phyloP scores from a whole-genome alignment of 2,329 filamentous ascomycete genomes.

The Penicillium sp. region DNA sequence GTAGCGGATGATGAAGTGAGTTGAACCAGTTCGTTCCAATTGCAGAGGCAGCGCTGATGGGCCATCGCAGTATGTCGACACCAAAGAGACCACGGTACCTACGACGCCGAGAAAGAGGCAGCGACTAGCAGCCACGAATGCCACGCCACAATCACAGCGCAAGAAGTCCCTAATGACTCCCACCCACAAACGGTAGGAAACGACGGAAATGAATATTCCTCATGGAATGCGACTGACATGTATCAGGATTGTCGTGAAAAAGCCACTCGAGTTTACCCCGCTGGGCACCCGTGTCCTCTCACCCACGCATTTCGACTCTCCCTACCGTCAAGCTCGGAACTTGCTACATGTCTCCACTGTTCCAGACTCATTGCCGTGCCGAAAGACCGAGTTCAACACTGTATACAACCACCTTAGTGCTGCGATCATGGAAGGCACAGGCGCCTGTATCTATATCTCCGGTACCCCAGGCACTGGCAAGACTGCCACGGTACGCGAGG shows the following conservation, averaged over 20 bases:
- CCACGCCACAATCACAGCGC: conserved; percentile 42
- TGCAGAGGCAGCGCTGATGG: conserved; percentile 4
- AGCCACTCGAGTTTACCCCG: conserved; percentile 90
- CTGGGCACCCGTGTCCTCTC: conserved; percentile 84
- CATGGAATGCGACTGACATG: conserved; percentile 18
- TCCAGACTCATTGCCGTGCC: conserved; percentile 81
- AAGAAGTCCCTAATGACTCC: conserved; percentile 55
- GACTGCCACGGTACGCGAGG: conserved; percentile 94
- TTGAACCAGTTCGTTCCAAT: neutral
- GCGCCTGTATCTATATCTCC: conserved; percentile 97
- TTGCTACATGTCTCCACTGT: conserved; percentile 92
- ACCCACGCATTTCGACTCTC: conserved; percentile 70
- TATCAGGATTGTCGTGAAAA: conserved; percentile 67
- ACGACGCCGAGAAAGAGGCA: conserved; percentile 58
- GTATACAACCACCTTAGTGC: conserved; percentile 93
- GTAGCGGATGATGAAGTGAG: conserved; percentile 38
- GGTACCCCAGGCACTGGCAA: conserved; percentile 98
- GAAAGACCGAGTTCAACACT: conserved; percentile 84
- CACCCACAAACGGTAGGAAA: conserved; percentile 57
- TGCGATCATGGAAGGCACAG: conserved; percentile 88
- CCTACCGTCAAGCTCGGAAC: conserved; percentile 85
- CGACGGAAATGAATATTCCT: neutral
- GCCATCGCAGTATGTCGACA: conserved; percentile 35
- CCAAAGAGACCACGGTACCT: conserved; percentile 34
- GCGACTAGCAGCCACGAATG: conserved; percentile 46